Percentiles rank a stretch among this genome's conserved stretches.
These are phyloP conservation scores for Prunus campanulata DNA, from an alignment of 306 rosid genomes.

Conservation along the genomic window DNA sequence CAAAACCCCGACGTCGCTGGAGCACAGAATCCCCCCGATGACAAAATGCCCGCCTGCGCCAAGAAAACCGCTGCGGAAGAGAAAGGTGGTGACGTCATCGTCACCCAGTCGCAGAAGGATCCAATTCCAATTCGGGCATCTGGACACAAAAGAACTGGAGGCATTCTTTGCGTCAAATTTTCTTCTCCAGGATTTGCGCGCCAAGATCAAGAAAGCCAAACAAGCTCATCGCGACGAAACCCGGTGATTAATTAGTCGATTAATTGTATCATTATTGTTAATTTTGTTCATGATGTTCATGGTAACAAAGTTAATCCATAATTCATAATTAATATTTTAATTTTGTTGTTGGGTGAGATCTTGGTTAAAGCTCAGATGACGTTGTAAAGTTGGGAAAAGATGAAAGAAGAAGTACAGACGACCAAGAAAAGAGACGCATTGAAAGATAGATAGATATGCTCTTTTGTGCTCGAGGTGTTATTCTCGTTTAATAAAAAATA, in stretches of 20 bases:
- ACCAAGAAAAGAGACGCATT: constrained; percentile 3
- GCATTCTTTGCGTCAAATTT: constrained; percentile 29
- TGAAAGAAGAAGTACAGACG: not conserved
- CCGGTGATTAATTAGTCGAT: not conserved
- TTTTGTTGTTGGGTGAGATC: not conserved
- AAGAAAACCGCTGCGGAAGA: constrained; percentile 25
- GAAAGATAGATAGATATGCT: constrained; percentile 1
- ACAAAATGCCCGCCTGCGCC: constrained; percentile 55
- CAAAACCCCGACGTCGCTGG: constrained; percentile 61
- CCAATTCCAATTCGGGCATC: constrained; percentile 35
- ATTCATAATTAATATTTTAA: not conserved
- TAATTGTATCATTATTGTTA: not conserved
- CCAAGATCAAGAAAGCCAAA: constrained; percentile 45
- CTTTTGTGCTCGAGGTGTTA: constrained; percentile 26
- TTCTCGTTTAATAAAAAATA: not conserved
- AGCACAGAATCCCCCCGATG: constrained; percentile 43
- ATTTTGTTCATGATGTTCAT: not conserved
- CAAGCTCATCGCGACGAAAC: not conserved
- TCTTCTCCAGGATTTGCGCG: constrained; percentile 8
- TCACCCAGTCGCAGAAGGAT: constrained; percentile 5
- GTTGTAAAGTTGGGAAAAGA: constrained; percentile 10
- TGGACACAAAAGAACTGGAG: constrained; percentile 26
- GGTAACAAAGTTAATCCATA: constrained; percentile 8
- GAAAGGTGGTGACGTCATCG: constrained; percentile 13
- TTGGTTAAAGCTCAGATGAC: not conserved